Conservation (phyloP, 371 early-diverging fungal species). For the Mucor circinelloides region DNA sequence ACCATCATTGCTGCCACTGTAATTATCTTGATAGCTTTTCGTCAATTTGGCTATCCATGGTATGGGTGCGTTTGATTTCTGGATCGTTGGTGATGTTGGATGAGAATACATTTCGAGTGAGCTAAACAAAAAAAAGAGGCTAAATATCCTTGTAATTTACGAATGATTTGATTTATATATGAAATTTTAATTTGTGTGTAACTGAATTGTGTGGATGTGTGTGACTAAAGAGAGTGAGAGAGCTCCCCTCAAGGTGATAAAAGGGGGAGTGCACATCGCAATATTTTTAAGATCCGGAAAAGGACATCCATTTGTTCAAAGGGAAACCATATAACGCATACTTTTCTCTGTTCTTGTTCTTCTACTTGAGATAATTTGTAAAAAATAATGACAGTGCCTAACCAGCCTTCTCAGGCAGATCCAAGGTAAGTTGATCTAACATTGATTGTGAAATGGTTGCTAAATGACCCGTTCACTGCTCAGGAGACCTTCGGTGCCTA, state of each 20-base stretch:
- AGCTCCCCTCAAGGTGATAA: background rate
- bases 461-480: background rate
- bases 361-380: background rate
- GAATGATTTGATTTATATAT: background rate
- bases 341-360: background rate
- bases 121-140: background rate
- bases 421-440: slow-evolving; percentile 6
- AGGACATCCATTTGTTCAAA: background rate
- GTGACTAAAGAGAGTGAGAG: background rate
- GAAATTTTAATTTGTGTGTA: slow-evolving; percentile 1
- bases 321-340: background rate
- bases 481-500: slow-evolving; percentile 11
- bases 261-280: background rate
- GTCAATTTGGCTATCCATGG: slow-evolving; percentile 16
- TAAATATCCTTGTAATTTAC: background rate
- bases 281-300: background rate
- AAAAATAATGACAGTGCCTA: slow-evolving; percentile 12
- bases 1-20: background rate
- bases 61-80: background rate
- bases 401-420: slow-evolving; percentile 12
- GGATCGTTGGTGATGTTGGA: slow-evolving; percentile 8
- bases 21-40: slow-evolving; percentile 20
- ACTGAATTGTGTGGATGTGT: background rate
- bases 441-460: background rate
- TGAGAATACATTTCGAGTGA: background rate